A percentile compares a stretch with the other conserved stretches of the same genome.
These are phyloP conservation scores for Sorghum bicolor DNA, from an alignment of 176 grass and related monocot species.

Conservation along the genomic window DNA sequence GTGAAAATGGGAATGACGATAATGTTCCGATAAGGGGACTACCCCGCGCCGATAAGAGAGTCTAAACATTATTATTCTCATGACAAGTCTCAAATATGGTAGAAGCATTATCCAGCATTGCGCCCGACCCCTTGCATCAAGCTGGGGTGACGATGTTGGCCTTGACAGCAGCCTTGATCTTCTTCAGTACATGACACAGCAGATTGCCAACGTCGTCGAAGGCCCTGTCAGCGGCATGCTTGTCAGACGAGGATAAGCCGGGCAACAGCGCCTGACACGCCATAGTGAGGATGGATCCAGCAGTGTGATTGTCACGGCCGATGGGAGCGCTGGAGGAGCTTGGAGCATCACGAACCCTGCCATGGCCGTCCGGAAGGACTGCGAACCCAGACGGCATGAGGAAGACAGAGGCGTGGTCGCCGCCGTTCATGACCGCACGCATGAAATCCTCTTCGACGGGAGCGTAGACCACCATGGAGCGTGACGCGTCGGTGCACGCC, in stretches of 20 bases:
- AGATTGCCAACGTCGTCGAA: slow-evolving; percentile 5
- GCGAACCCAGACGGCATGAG: slow-evolving; percentile 47
- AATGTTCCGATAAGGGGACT: too few species aligned
- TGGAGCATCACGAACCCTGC: background rate
- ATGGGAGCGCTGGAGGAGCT: background rate
- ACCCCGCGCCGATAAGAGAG: background rate
- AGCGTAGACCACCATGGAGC: slow-evolving; percentile 32
- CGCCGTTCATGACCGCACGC: slow-evolving; percentile 20
- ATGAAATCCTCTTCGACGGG: slow-evolving; percentile 14
- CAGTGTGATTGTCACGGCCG: background rate
- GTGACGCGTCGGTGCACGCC: slow-evolving; percentile 2
- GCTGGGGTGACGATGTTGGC: background rate
- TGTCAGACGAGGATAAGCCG: background rate
- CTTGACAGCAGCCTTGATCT: slow-evolving; percentile 40
- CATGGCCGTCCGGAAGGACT: slow-evolving; percentile 34
- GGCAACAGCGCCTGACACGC: slow-evolving; percentile 24
- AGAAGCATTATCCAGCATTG: background rate
- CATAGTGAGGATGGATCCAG: slow-evolving; percentile 28
- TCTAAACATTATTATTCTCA: background rate
- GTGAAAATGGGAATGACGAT: background rate
- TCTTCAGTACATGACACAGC: slow-evolving; percentile 28
- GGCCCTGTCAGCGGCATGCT: background rate
- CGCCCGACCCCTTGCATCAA: background rate
- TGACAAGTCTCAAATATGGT: background rate
- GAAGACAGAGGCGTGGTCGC: background rate